Evolutionary conservation across 768 basidiomycete species (phyloP), one percentile per base, ranked within the genome.

Genomic region (Pleurotus tuber-regium): DNA sequence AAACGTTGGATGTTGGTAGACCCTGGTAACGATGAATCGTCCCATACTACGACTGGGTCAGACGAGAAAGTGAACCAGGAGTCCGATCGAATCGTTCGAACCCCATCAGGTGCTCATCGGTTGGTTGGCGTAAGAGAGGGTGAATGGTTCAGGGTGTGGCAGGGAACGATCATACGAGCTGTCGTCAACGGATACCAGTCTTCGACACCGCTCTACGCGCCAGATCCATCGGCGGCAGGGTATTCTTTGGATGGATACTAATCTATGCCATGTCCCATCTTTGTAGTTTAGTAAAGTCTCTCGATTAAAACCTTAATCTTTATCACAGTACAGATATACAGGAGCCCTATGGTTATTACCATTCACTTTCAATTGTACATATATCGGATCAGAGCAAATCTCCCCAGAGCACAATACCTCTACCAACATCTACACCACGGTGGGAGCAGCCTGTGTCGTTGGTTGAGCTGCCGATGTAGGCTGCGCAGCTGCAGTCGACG

Each of bases 101-200:
- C 67, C 29, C 57, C 58, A 9, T 58, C 53, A 50, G 77, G 71
- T 43, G 64, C 64, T 40, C 70, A 69, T 54, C 68, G 70, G 59
- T 56, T 81, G 7, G n/a, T 48, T 10, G 91, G 90, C 4, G 60
- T 81, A 51, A 74, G 74, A 54, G 92, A 92, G 66, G 86, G 83
- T 6, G 79, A 86, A 55, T 94, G 90, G 90, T 87, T 91, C 63
- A 77, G 75, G 63, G 72, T 71, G 48, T 92, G 91, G 89, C 87
- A 92, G 60, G 73, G 71, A 21, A 73, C 81, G 1, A 89, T 94
- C 49, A 71, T 70, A 36, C 74, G 79, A 19, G 82, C 81, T 0
- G 87, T 91, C 2, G 54, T 69, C 4, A 66, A 63, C 47, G 69
- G 72, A 16, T 69, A 77, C 56, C 73, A 71, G 43, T 76, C 77